phyloP scores from a whole-genome alignment of 108 stramenopile genomes.

The Cyclotella baltica region DNA sequence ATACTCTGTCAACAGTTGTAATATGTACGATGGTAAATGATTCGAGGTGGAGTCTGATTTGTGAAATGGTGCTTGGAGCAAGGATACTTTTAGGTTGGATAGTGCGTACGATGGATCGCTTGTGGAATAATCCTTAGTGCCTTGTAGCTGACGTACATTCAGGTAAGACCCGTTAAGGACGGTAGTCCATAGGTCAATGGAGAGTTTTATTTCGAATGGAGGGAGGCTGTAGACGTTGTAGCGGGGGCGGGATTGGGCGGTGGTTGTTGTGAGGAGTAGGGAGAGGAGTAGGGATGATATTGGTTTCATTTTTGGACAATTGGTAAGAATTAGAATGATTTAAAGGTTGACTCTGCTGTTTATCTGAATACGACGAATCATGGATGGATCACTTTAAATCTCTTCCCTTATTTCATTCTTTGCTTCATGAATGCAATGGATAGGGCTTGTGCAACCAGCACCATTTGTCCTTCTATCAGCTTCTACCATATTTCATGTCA shows the following conservation, averaged over 20 bases:
- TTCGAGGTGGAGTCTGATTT: not conserved
- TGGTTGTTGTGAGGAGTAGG: not conserved
- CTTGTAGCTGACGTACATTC: conserved; percentile 1
- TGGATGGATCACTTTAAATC: too few species aligned
- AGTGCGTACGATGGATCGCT: conserved; percentile 9
- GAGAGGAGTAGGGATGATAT: not conserved
- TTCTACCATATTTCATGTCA: too few species aligned
- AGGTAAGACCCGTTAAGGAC: conserved; percentile 3
- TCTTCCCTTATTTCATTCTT: too few species aligned
- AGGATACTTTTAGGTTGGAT: conserved; percentile 9
- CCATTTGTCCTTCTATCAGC: too few species aligned
- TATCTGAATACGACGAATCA: too few species aligned
- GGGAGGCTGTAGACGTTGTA: conserved; percentile 44
- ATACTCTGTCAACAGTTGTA: conserved; percentile 16
- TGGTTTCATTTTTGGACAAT: too few species aligned
- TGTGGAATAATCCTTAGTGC: not conserved
- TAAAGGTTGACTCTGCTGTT: too few species aligned
- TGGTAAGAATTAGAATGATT: too few species aligned
- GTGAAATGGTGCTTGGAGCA: not conserved
- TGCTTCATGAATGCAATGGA: too few species aligned
- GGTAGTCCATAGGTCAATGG: conserved; percentile 28
- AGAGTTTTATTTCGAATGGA: conserved; percentile 24
- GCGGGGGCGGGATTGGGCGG: not conserved
- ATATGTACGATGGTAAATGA: conserved; percentile 6
- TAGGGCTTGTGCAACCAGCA: too few species aligned